phyloP scores from a whole-genome alignment of 1,139 yeast species.

The Zygosaccharomyces sapae region DNA sequence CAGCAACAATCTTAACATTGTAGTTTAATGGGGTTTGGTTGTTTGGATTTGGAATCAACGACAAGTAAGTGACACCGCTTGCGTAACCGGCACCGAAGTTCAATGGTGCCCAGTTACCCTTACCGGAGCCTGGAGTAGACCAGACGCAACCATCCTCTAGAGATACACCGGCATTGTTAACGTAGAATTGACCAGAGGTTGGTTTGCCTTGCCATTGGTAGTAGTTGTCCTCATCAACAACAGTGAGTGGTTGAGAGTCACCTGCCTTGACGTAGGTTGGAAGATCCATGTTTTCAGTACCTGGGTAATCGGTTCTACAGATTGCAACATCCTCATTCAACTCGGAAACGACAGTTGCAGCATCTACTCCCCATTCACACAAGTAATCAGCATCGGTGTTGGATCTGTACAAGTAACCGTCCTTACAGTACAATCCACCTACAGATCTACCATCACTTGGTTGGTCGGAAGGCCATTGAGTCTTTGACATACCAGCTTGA shows the following conservation, averaged over 20 bases:
- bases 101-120: conserved; percentile 98
- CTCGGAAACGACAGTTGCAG: conserved; percentile 58
- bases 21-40: conserved; percentile 71
- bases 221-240: conserved; percentile 71
- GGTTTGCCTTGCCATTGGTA: conserved; percentile 76
- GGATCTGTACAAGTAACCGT: conserved; percentile 65
- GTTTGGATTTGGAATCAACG: conserved; percentile 94
- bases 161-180: conserved; percentile 91
- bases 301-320: conserved; percentile 87
- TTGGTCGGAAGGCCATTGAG: conserved; percentile 77
- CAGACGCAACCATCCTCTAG: conserved; percentile 88
- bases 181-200: conserved; percentile 95
- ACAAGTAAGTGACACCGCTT: conserved; percentile 74
- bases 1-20: conserved; percentile 80
- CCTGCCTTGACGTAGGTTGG: conserved; percentile 70
- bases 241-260: conserved; percentile 57
- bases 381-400: conserved; percentile 55
- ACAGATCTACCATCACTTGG: conserved; percentile 72
- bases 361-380: conserved; percentile 72
- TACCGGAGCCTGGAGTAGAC: conserved; percentile 74
- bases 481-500: conserved; percentile 87
- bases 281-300: conserved; percentile 81
- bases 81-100: conserved; percentile 89
- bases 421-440: conserved; percentile 71
- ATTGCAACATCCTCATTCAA: conserved; percentile 59